Evolutionary conservation across 192 early-diverging fungal genomes (phyloP).

Genomic region (Coemansia sp.): DNA sequence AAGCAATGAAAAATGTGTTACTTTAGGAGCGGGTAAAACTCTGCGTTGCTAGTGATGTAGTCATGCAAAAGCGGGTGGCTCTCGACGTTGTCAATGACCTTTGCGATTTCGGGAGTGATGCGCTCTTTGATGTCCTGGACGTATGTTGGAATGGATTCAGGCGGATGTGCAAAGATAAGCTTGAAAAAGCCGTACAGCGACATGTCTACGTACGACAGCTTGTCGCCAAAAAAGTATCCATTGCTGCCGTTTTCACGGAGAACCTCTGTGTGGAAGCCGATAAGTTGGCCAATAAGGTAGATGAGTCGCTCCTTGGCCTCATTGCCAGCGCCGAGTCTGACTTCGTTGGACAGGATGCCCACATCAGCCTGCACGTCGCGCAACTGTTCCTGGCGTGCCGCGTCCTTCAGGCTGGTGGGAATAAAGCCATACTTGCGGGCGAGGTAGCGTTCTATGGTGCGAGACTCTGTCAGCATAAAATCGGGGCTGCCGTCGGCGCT

Average conservation of each 20-base stretch:
- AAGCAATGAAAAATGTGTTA: no score
- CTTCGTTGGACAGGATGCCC: not conserved
- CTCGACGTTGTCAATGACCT: slow-evolving; percentile 32
- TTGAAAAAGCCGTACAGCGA: slow-evolving; percentile 26
- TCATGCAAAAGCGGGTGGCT: slow-evolving; percentile 1
- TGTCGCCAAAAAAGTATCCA: slow-evolving; percentile 55
- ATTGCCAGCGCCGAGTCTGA: slow-evolving; percentile 5
- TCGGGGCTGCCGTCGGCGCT: slow-evolving; percentile 18
- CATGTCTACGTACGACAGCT: slow-evolving; percentile 52
- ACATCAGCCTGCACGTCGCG: slow-evolving; percentile 18
- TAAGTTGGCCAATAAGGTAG: slow-evolving; percentile 18
- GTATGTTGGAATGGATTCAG: not conserved
- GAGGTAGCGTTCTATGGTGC: slow-evolving; percentile 58
- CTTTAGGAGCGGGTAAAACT: not conserved
- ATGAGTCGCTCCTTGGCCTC: slow-evolving; percentile 14
- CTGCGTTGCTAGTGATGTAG: not conserved
- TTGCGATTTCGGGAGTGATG: slow-evolving; percentile 29
- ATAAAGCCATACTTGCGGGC: slow-evolving; percentile 52
- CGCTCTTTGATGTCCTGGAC: slow-evolving; percentile 2
- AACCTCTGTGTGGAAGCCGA: slow-evolving; percentile 36
- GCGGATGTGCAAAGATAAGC: not conserved
- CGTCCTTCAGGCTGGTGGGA: slow-evolving; percentile 30
- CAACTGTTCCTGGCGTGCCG: slow-evolving; percentile 28
- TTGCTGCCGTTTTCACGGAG: slow-evolving; percentile 56
- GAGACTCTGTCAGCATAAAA: slow-evolving; percentile 44